Conservation (phyloP, 2,329 filamentous ascomycete genomes). For the Ophiostoma pallidulum region DNA sequence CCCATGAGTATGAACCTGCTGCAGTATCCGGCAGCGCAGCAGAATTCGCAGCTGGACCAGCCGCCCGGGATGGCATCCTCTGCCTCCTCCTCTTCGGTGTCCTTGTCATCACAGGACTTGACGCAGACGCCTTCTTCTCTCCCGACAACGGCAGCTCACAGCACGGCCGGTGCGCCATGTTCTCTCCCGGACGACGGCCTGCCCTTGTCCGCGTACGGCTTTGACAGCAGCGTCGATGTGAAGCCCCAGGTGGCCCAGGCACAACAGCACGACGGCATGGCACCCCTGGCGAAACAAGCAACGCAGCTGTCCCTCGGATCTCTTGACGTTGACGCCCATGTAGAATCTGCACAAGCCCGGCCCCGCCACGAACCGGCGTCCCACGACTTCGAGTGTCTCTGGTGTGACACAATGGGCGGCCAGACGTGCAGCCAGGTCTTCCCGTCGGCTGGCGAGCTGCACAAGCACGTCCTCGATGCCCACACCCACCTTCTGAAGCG, state of each 20-base stretch:
- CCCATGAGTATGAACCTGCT: constrained; percentile 3
- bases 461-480: constrained; percentile 42
- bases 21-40: not conserved
- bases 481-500: constrained; percentile 41
- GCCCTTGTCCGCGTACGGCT: not conserved
- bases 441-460: constrained; percentile 38
- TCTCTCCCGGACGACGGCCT: not conserved
- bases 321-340: too few species aligned
- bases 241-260: too few species aligned
- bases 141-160: not conserved
- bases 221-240: not conserved
- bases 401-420: constrained; percentile 20
- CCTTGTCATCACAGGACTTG: constrained; percentile 10
- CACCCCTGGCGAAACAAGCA: too few species aligned
- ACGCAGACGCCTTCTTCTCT: constrained; percentile 8
- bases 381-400: constrained; percentile 19
- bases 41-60: constrained; percentile 3
- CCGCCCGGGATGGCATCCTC: constrained; percentile 6
- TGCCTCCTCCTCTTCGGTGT: constrained; percentile 4
- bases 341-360: not conserved
- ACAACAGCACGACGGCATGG: too few species aligned
- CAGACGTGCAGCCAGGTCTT: constrained; percentile 27
- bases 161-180: not conserved
- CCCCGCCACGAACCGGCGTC: not conserved
- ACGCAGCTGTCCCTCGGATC: too few species aligned